These are phyloP conservation scores for Cetradonia linearis DNA, from an alignment of 495 filamentous ascomycete genomes.

Conservation along the genomic window DNA sequence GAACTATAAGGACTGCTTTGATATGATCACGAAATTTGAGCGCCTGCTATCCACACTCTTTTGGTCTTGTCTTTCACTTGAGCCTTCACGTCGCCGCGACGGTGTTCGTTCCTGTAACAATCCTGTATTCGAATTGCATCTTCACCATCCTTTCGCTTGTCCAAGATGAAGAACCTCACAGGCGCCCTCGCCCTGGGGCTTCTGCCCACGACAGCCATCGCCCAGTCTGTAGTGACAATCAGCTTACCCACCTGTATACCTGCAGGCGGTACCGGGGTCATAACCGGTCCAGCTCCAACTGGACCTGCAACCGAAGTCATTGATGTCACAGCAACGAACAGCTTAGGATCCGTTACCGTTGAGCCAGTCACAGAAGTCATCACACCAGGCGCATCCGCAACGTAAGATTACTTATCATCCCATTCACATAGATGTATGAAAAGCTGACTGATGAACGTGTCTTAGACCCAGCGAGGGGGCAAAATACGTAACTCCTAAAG, in stretches of 20 bases:
- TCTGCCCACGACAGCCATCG: not conserved
- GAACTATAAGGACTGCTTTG: not conserved
- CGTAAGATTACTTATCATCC: not conserved
- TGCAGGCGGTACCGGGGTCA: not conserved
- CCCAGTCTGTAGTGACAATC: not conserved
- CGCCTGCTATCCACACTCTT: not conserved
- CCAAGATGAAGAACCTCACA: not conserved
- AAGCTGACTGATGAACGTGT: not conserved
- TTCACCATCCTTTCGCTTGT: not conserved
- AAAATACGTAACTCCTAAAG: not conserved
- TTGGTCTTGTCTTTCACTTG: not conserved
- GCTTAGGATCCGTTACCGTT: not conserved
- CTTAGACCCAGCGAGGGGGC: not conserved
- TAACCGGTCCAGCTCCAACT: not conserved
- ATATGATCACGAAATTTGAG: not conserved
- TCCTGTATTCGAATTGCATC: not conserved
- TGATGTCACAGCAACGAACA: not conserved
- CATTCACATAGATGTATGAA: too few relatives aligned
- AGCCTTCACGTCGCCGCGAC: not conserved
- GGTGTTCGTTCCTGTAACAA: not conserved
- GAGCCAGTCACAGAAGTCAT: not conserved
- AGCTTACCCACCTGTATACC: constrained; percentile 5
- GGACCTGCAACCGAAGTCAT: not conserved
- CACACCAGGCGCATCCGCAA: not conserved
- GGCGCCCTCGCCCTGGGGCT: not conserved